A percentile compares a stretch with the other conserved stretches of the same genome.
phyloP scores from a whole-genome alignment of 1,284 basidiomycete species.

The Exobasidium cylindrosporum region DNA sequence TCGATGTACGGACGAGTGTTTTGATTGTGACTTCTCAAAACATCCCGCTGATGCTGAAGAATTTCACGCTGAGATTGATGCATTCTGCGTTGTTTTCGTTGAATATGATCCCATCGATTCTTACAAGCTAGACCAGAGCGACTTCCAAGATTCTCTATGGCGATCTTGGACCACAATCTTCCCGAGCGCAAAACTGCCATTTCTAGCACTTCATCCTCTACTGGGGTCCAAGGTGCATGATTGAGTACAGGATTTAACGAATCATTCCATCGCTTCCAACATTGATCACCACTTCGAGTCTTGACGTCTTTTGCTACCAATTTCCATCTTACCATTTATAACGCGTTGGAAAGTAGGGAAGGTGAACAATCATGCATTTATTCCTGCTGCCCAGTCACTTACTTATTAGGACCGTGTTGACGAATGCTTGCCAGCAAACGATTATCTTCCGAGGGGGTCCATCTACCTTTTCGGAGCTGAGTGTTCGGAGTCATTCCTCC shows the following conservation, averaged over 20 bases:
- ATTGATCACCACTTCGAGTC: conserved; percentile 13
- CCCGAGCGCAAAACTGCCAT: neutral
- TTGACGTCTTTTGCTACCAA: conserved; percentile 2
- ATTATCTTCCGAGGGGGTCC: conserved; percentile 3
- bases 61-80: neutral
- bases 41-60: neutral
- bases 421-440: conserved; percentile 7
- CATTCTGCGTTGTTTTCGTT: conserved; percentile 1
- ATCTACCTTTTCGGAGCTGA: conserved; percentile 9
- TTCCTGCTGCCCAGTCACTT: neutral
- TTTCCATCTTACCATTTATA: too few relatives aligned
- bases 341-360: neutral
- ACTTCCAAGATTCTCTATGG: neutral
- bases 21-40: neutral
- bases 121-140: conserved; percentile 8
- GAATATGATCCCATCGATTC: conserved; percentile 8
- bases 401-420: conserved; percentile 9
- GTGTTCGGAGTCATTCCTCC: neutral
- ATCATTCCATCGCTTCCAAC: conserved; percentile 14
- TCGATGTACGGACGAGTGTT: too few relatives aligned
- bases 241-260: conserved; percentile 8
- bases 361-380: neutral
- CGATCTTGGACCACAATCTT: conserved; percentile 9
- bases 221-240: conserved; percentile 9
- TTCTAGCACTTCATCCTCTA: conserved; percentile 4